Base-by-base conservation (phyloP, 208 protist species). In the Acanthamoeba quina region DNA sequence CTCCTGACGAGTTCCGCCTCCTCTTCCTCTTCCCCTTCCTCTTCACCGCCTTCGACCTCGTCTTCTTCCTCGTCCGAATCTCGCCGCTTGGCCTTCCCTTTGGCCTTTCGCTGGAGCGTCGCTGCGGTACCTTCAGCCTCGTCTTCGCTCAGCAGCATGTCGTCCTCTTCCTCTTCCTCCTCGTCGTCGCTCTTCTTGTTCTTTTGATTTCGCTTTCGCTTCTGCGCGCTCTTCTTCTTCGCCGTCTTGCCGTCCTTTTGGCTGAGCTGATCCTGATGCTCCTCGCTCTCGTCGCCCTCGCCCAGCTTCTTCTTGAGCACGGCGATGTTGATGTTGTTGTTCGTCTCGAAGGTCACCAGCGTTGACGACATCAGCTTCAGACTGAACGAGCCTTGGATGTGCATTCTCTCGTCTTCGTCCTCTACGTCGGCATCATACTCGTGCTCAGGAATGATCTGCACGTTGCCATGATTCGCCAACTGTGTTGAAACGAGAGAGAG, bases 381-480 rank as follows among this genome's bases (percentile, higher is more conserved):
- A 5, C 37, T 93, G 52, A 93, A 91, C 29, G 62, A 70, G 11
- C 86, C 86, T 29, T 91, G 17, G 24, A 91, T 91, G 58, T 74
- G 44, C 86, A 91, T 86, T 41, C 78, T 41, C 7, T 66, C 19
- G 19, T 91, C 58, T 74, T 83, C 90, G 44, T 68, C 90, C 54
- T 83, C 70, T 0, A 85, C 24, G 7, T 83, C 70, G 31, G 5
- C 56, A n/a, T 41, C 13, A 21, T 93, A 83, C 29, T 64, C 49
- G 11, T 41, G 7, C 24, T 58, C 49, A 24, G 68, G 90, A 62
- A 93, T 93, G 90, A 93, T 93, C 47, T 93, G 64, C 26, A 93
- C 70, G 54, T 93, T 93, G 54, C 90, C 90, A 19, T 93, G 62
- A 31, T 93, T 93, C 21, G 90, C 90, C 41, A 93, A 68, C 70